A percentile compares a stretch with the other conserved stretches of the same genome.
Conservation (phyloP, 257 asterid species). For the Solanum ossicruentum region DNA sequence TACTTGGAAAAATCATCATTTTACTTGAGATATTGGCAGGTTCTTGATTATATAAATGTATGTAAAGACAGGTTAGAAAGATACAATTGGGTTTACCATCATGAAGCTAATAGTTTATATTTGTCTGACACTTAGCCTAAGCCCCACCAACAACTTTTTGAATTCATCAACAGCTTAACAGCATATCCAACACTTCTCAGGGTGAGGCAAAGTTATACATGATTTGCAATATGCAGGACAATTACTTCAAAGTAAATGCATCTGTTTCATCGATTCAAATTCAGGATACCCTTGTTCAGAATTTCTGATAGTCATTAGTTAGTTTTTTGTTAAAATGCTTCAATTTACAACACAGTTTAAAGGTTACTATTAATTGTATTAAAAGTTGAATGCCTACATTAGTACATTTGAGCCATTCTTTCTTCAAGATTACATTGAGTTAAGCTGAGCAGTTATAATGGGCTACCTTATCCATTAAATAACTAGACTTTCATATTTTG, state of each 20-base stretch:
- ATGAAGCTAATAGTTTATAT: background rate
- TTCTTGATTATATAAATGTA: background rate
- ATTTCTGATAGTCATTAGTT: background rate
- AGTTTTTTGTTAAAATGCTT: background rate
- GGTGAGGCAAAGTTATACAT: background rate
- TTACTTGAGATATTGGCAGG: background rate
- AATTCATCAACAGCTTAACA: background rate
- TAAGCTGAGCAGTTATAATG: background rate
- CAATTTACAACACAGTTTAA: background rate
- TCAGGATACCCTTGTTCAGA: background rate
- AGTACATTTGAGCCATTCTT: background rate
- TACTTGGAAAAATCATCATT: background rate
- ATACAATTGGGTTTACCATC: background rate
- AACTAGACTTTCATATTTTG: background rate
- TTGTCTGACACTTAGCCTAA: background rate
- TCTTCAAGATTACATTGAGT: background rate
- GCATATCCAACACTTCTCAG: background rate
- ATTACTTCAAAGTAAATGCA: background rate
- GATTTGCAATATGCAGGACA: background rate
- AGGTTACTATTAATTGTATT: background rate
- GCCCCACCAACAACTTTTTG: background rate
- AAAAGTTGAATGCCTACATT: background rate
- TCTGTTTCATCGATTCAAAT: background rate
- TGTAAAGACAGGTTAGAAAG: background rate
- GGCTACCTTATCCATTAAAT: background rate